These are phyloP conservation scores for Arctium lappa DNA, from an alignment of 129 eudicot species.

Conservation along the genomic window DNA sequence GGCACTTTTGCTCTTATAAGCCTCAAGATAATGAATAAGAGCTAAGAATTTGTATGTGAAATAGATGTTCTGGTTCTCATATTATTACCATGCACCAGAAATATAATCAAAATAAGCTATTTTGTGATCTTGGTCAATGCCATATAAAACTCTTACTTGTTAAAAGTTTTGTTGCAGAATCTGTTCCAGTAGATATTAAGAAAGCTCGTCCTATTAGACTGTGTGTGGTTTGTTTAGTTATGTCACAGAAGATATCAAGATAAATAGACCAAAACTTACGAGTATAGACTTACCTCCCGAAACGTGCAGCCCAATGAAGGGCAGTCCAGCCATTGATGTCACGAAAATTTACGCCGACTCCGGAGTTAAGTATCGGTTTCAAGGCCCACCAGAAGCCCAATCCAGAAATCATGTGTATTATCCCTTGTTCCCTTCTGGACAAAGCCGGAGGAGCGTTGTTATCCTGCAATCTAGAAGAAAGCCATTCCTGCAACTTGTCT, in stretches of 20 bases:
- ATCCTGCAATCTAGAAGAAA: constrained; percentile 40
- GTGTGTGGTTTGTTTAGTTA: not conserved
- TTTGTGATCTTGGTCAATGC: no score
- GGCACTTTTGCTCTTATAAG: no score
- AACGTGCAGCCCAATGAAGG: constrained; percentile 98
- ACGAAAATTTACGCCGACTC: constrained; percentile 74
- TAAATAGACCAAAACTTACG: not conserved
- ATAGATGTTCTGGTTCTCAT: no score
- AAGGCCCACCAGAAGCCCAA: constrained; percentile 96
- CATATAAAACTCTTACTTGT: not conserved
- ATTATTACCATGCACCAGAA: not conserved
- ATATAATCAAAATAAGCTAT: not conserved
- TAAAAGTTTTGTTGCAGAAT: not conserved
- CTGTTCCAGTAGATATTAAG: not conserved
- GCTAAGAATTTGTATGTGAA: no score
- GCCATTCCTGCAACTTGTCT: constrained; percentile 78
- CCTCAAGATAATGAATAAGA: no score
- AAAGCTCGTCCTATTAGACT: no score
- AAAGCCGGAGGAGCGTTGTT: constrained; percentile 23
- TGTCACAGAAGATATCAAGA: not conserved
- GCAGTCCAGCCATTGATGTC: constrained; percentile 93
- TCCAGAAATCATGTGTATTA: constrained; percentile 92
- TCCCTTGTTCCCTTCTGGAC: constrained; percentile 88
- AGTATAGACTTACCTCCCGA: constrained; percentile 65
- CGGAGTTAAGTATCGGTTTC: constrained; percentile 63